Evolutionary conservation across 2,329 filamentous ascomycete genomes (phyloP).

Genomic region (Bipolaris bicolor): DNA sequence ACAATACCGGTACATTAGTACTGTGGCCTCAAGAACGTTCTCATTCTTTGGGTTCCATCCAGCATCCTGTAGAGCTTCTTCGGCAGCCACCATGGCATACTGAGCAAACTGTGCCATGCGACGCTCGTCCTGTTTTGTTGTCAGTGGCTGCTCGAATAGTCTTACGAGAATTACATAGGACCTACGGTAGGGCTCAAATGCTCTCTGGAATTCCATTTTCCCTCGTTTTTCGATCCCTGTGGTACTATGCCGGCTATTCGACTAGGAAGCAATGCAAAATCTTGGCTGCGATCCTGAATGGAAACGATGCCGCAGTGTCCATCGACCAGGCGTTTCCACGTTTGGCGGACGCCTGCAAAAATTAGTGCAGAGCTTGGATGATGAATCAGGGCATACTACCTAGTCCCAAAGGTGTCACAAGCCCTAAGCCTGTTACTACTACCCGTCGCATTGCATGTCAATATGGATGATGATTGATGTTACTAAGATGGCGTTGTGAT

Average conservation of each 20-base stretch:
- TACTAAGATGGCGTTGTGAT: not conserved
- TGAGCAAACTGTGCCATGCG: conserved; percentile 92
- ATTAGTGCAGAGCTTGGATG: conserved; percentile 4
- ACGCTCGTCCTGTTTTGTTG: conserved; percentile 62
- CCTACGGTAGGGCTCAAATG: conserved; percentile 50
- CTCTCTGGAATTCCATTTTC: conserved; percentile 56
- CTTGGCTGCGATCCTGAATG: conserved; percentile 65
- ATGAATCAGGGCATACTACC: conserved; percentile 51
- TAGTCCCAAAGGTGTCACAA: conserved; percentile 73
- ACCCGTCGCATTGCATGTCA: conserved; percentile 57
- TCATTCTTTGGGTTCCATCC: conserved; percentile 70
- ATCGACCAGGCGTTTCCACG: conserved; percentile 81
- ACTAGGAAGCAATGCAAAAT: conserved; percentile 78
- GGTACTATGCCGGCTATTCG: conserved; percentile 86
- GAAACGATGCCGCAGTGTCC: conserved; percentile 82
- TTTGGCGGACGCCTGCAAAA: conserved; percentile 66
- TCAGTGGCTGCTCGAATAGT: conserved; percentile 45
- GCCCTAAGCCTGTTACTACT: conserved; percentile 57
- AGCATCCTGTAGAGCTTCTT: conserved; percentile 85
- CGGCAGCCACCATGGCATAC: conserved; percentile 84
- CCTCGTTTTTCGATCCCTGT: conserved; percentile 52
- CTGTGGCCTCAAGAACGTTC: conserved; percentile 73
- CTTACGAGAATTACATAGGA: not conserved
- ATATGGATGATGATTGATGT: conserved; percentile 29
- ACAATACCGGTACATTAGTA: conserved; percentile 38